Conservation (phyloP, 805 yeast genomes). For the Candida dajiaensis region DNA sequence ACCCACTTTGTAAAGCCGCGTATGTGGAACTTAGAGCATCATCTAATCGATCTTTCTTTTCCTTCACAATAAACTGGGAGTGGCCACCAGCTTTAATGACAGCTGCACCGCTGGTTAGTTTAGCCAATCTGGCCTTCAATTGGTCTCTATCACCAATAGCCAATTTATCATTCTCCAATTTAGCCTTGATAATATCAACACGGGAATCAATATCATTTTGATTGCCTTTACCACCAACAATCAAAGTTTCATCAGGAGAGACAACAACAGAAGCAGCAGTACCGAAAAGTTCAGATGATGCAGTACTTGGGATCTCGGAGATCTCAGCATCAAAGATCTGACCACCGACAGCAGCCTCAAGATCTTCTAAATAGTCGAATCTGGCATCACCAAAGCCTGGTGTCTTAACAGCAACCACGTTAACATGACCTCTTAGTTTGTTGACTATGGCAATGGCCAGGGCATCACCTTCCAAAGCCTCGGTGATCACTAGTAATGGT, state of each 20-base stretch:
- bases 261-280: conserved; percentile 86
- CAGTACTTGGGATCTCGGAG: conserved; percentile 92
- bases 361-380: conserved; percentile 91
- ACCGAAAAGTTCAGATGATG: conserved; percentile 85
- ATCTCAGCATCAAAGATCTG: conserved; percentile 82
- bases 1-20: conserved; percentile 98
- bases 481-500: conserved; percentile 90
- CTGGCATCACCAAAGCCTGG: conserved; percentile 99
- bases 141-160: conserved; percentile 91
- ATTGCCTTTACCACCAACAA: conserved; percentile 87
- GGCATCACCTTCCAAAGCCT: conserved; percentile 97
- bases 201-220: conserved; percentile 77
- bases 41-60: conserved; percentile 98
- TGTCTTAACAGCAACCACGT: conserved; percentile 95
- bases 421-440: conserved; percentile 97
- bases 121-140: conserved; percentile 95
- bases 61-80: conserved; percentile 97
- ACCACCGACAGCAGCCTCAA: conserved; percentile 93
- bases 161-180: conserved; percentile 67
- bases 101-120: conserved; percentile 97
- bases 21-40: conserved; percentile 98
- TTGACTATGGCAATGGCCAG: conserved; percentile 95
- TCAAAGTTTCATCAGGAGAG: conserved; percentile 92
- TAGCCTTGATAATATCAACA: conserved; percentile 88
- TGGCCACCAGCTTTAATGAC: conserved; percentile 96